A percentile compares a stretch with the other conserved stretches of the same genome.
phyloP scores from a whole-genome alignment of 2,329 filamentous ascomycete genomes.

The Aspergillus fumigatus region DNA sequence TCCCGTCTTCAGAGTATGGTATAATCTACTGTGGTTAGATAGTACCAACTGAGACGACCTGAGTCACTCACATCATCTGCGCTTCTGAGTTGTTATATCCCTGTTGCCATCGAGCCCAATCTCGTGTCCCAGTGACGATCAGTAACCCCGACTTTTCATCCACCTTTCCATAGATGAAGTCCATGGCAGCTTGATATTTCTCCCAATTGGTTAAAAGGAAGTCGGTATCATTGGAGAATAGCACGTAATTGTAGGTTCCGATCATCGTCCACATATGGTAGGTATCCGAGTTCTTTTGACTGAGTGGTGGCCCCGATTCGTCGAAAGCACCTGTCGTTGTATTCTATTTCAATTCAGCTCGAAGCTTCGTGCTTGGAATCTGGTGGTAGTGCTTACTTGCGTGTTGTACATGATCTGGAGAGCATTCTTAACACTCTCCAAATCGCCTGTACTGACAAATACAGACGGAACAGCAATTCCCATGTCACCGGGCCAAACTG shows the following conservation, averaged over 20 bases:
- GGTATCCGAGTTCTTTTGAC: slow-evolving; percentile 31
- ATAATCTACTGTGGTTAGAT: slow-evolving; percentile 32
- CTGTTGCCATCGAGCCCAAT: slow-evolving; percentile 51
- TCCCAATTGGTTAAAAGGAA: slow-evolving; percentile 48
- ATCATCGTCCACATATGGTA: slow-evolving; percentile 52
- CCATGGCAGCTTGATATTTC: slow-evolving; percentile 47
- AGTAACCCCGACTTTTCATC: slow-evolving; percentile 43
- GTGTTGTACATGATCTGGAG: slow-evolving; percentile 46
- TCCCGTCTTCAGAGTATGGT: slow-evolving; percentile 52
- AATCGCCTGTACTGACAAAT: slow-evolving; percentile 41
- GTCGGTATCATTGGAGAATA: slow-evolving; percentile 50
- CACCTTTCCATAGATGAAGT: slow-evolving; percentile 43
- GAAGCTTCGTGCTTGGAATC: background rate
- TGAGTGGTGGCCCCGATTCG: slow-evolving; percentile 33
- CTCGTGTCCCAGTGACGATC: slow-evolving; percentile 46
- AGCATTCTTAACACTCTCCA: slow-evolving; percentile 46
- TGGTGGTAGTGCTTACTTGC: slow-evolving; percentile 23
- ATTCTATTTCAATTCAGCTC: slow-evolving; percentile 11
- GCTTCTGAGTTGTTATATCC: slow-evolving; percentile 50
- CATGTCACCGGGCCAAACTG: slow-evolving; percentile 49
- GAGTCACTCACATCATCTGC: slow-evolving; percentile 42
- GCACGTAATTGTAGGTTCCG: slow-evolving; percentile 55
- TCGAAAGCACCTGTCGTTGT: slow-evolving; percentile 30
- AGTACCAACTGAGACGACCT: background rate
- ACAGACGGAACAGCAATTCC: slow-evolving; percentile 45